Percentiles rank a stretch among this genome's conserved stretches.
phyloP scores from a whole-genome alignment of 805 yeast species.

The Isabelozyma gotoi region DNA sequence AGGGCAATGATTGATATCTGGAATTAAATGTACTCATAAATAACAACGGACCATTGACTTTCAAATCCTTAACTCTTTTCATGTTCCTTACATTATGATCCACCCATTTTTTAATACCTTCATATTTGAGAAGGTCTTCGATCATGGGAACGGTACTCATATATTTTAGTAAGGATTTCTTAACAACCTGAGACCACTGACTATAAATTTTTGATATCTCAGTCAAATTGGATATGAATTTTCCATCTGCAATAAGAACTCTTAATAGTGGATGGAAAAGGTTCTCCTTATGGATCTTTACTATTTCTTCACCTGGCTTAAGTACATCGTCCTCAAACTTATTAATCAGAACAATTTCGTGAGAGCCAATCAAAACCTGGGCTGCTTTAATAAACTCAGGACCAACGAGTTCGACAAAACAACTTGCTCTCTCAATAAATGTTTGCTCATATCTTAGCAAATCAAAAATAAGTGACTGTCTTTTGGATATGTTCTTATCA shows the following conservation, averaged over 20 bases:
- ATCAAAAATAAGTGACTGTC: constrained; percentile 77
- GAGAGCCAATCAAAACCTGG: constrained; percentile 17
- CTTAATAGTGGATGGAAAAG: constrained; percentile 58
- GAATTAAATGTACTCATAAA: constrained; percentile 45
- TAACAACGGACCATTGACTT: constrained; percentile 39
- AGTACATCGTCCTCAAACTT: constrained; percentile 61
- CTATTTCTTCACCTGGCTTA: constrained; percentile 53
- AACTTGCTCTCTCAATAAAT: constrained; percentile 64
- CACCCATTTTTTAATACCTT: constrained; percentile 57
- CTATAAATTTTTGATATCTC: constrained; percentile 59
- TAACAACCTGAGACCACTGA: constrained; percentile 63
- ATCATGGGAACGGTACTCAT: constrained; percentile 62
- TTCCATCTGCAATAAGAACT: constrained; percentile 62
- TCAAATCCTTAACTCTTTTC: constrained; percentile 47
- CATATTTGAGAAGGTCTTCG: constrained; percentile 53
- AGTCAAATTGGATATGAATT: constrained; percentile 51
- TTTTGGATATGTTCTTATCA: constrained; percentile 52
- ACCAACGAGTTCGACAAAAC: constrained; percentile 52
- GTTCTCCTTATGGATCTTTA: constrained; percentile 52
- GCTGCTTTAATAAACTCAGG: constrained; percentile 39
- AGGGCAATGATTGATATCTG: constrained; percentile 51
- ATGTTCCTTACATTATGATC: constrained; percentile 50
- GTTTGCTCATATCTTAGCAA: constrained; percentile 69
- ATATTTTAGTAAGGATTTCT: constrained; percentile 53
- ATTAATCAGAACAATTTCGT: constrained; percentile 25